Evolutionary conservation across 148 eudicot species (phyloP), one percentile per base, ranked within the genome.

Genomic region (Nyssa sinensis): DNA sequence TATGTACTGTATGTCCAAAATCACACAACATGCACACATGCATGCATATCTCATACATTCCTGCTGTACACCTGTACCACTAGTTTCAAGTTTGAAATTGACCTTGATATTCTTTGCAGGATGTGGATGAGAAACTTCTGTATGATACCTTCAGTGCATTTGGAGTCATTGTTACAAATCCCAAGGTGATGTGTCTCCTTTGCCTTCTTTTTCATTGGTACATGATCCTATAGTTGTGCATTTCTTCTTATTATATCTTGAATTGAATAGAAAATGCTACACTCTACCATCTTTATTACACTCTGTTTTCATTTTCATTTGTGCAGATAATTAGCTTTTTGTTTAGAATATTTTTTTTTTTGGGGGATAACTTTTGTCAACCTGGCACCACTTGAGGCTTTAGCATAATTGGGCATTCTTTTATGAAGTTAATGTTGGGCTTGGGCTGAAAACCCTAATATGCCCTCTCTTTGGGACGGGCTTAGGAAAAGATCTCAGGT

Each of bases 131-230:
- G 86, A 93, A 96, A 70, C 93, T 96, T 69, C 83, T 95, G 16
- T 88, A 96, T 66, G 99, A 96, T 75, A 96, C 98, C 77, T 96
- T 96, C 86, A 96, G 90, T 80, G 99, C 99, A n/a, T 93, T 96
- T 84, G 98, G 99, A 73, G 97, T 89, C 70, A 91, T 96, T 82
- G 98, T 93, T 70, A 76, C 97, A 73, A 93, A 91, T 70, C 97
- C 99, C 19, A 96, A 93, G 98, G 98, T 95, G 30, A 68, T 35
- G 47, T 47, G 25, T 64, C 58, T 32, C 34, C 35, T 74, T 67
- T 31, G 10, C 23, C 6, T 75, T 25, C 10, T 71, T 14, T 55
- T 35, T 72, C 67, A 61, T 13, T 72, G 49, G 31, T 41, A 35
- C 62, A n/a, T 67, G 53, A 30, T 62, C 14, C 2, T 31, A 17